phyloP scores from a whole-genome alignment of 2,329 filamentous ascomycete species.

The Pseudopithomyces maydicus region DNA sequence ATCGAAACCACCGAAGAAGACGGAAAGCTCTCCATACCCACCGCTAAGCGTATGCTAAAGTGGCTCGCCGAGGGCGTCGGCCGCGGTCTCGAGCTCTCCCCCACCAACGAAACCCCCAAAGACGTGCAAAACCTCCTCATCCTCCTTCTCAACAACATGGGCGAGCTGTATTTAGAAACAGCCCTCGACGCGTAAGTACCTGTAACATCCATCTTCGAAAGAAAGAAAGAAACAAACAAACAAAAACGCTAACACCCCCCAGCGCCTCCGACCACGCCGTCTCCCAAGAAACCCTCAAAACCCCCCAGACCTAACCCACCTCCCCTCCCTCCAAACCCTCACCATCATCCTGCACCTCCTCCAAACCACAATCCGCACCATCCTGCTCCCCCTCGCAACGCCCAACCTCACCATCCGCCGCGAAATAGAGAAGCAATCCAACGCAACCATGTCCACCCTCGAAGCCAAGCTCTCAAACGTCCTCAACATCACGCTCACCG shows the following conservation, averaged over 20 bases:
- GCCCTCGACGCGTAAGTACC: constrained; percentile 63
- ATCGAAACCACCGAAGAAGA: constrained; percentile 92
- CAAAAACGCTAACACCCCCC: constrained; percentile 17
- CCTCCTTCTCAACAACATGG: constrained; percentile 84
- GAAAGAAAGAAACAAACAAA: too few species aligned
- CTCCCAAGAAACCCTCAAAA: constrained; percentile 78
- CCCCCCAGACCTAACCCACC: constrained; percentile 83
- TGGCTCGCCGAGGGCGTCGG: constrained; percentile 97
- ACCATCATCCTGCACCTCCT: constrained; percentile 92
- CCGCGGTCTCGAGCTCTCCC: constrained; percentile 86
- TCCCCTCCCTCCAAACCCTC: constrained; percentile 77
- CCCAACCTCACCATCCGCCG: constrained; percentile 88
- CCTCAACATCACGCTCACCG: constrained; percentile 72
- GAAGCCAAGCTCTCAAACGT: constrained; percentile 82
- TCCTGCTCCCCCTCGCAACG: constrained; percentile 86
- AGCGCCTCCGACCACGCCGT: constrained; percentile 69
- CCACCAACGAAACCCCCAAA: constrained; percentile 86
- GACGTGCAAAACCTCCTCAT: constrained; percentile 86
- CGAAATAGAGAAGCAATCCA: constrained; percentile 85
- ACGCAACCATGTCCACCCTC: constrained; percentile 73
- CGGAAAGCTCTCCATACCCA: constrained; percentile 78
- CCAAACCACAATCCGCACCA: constrained; percentile 87
- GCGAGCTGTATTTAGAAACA: constrained; percentile 75
- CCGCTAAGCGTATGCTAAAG: constrained; percentile 96
- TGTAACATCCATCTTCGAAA: too few species aligned